phyloP scores from a whole-genome alignment of 257 asterid species.

The Jacaranda mimosifolia region DNA sequence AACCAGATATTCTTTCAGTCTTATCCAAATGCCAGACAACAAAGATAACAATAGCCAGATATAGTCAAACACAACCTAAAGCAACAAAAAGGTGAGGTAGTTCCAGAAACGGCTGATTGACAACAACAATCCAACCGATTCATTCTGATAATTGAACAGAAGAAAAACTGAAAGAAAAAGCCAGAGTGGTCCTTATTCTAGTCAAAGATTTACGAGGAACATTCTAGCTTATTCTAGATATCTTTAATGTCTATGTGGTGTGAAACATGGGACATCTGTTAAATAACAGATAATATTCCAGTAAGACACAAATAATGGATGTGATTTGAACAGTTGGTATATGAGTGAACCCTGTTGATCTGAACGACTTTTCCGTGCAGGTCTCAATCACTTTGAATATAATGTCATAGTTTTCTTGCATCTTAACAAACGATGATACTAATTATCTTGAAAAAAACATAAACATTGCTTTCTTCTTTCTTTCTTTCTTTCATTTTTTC shows the following conservation, averaged over 20 bases:
- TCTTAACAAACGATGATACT: too few species aligned
- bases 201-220: conserved; percentile 25
- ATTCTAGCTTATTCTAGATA: neutral
- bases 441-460: too few species aligned
- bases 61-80: neutral
- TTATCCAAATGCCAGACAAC: conserved; percentile 14
- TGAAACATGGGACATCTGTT: neutral
- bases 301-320: too few species aligned
- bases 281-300: neutral
- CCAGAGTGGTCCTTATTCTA: conserved; percentile 24
- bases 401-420: too few species aligned
- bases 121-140: conserved; percentile 2
- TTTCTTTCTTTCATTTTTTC: too few species aligned
- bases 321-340: too few species aligned
- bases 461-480: neutral
- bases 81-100: neutral
- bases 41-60: neutral
- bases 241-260: neutral
- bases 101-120: conserved; percentile 18
- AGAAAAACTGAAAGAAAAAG: neutral
- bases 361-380: neutral
- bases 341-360: too few species aligned
- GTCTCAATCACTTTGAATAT: neutral
- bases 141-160: neutral
- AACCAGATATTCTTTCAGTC: neutral